Percentiles rank a stretch among this genome's conserved stretches.
phyloP scores from a whole-genome alignment of 2,329 filamentous ascomycete species.

The Fusarium liriodendri region DNA sequence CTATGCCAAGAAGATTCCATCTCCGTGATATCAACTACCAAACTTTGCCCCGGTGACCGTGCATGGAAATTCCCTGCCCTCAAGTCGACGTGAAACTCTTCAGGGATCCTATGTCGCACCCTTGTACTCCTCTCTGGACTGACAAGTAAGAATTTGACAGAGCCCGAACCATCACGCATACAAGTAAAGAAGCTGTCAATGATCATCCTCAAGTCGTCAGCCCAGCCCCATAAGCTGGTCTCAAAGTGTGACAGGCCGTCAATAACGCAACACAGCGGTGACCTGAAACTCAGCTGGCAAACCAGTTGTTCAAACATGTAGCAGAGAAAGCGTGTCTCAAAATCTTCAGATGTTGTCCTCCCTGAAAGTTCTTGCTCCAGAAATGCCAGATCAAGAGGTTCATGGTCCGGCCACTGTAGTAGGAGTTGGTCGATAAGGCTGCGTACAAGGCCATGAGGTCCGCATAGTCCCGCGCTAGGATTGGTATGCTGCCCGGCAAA shows the following conservation, averaged over 20 bases:
- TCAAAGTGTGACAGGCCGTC: background rate
- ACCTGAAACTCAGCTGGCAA: background rate
- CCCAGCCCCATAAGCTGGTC: background rate
- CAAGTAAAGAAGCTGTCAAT: background rate
- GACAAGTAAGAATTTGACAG: background rate
- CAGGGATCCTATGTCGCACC: background rate
- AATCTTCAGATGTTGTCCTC: background rate
- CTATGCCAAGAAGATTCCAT: background rate
- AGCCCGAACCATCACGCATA: background rate
- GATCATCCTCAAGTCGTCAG: background rate
- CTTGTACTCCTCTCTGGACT: background rate
- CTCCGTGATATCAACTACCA: background rate
- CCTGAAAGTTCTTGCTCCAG: background rate
- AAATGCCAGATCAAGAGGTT: background rate
- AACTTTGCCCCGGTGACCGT: background rate
- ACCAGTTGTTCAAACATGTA: background rate
- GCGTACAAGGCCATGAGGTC: background rate
- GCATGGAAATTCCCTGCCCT: background rate
- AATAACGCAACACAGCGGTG: background rate
- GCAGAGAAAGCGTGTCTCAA: background rate
- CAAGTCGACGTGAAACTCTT: background rate
- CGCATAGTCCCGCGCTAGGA: background rate
- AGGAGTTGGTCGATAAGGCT: background rate
- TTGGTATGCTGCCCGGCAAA: background rate
- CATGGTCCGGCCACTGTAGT: background rate